Percentiles rank a stretch among this genome's conserved stretches.
These are phyloP conservation scores for Verruconis gallopava DNA, from an alignment of 2,329 filamentous ascomycete species.

Conservation along the genomic window DNA sequence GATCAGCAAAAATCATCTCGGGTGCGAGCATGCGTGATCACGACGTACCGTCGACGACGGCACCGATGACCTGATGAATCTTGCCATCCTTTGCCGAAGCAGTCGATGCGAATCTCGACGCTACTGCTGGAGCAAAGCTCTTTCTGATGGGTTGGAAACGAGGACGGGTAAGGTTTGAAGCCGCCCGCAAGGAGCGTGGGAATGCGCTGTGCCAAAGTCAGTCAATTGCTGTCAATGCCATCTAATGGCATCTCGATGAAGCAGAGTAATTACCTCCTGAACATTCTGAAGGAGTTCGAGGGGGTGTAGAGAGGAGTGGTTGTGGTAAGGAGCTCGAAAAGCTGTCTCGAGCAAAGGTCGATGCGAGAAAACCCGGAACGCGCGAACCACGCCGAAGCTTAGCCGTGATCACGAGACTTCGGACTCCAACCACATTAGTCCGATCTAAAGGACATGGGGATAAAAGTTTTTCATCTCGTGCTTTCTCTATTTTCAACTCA, in stretches of 20 bases:
- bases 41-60: slow-evolving; percentile 89
- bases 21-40: slow-evolving; percentile 21
- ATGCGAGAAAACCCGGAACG: neutral
- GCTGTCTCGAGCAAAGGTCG: neutral
- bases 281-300: slow-evolving; percentile 35
- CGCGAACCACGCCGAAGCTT: no score
- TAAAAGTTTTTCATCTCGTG: no score
- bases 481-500: no score
- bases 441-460: no score
- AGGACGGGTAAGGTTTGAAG: slow-evolving; percentile 43
- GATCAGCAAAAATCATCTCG: no score
- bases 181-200: slow-evolving; percentile 47
- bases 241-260: slow-evolving; percentile 10
- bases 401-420: no score
- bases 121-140: slow-evolving; percentile 44
- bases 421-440: no score
- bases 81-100: slow-evolving; percentile 46
- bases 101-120: slow-evolving; percentile 46
- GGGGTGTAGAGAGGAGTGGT: slow-evolving; percentile 7
- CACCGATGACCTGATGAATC: slow-evolving; percentile 83
- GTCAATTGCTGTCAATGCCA: slow-evolving; percentile 22
- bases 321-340: neutral
- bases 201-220: slow-evolving; percentile 43
- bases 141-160: slow-evolving; percentile 34
- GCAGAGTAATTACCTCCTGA: slow-evolving; percentile 41